These are phyloP conservation scores for Smallanthus sonchifolius DNA, from an alignment of 129 eudicot species.

Conservation along the genomic window DNA sequence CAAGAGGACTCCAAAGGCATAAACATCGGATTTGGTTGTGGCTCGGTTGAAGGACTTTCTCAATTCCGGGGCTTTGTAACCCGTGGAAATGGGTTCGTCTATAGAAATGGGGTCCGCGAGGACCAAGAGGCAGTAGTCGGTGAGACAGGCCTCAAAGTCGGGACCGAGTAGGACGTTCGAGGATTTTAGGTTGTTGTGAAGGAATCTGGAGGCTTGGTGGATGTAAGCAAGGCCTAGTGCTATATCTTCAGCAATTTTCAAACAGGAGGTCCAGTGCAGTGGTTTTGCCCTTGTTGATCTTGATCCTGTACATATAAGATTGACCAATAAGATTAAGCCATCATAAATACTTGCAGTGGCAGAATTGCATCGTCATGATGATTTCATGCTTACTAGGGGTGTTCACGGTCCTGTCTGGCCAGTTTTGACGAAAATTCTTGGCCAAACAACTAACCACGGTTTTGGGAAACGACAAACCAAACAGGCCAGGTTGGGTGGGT, in stretches of 20 bases:
- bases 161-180: slow-evolving; percentile 77
- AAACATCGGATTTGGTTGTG: slow-evolving; percentile 66
- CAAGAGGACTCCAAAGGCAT: slow-evolving; percentile 77
- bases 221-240: slow-evolving; percentile 86
- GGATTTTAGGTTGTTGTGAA: slow-evolving; percentile 86
- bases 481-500: too few relatives aligned
- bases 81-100: slow-evolving; percentile 48
- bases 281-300: slow-evolving; percentile 82
- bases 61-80: slow-evolving; percentile 72
- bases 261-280: slow-evolving; percentile 94
- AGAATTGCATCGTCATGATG: slow-evolving; percentile 24
- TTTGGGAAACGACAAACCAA: too few relatives aligned
- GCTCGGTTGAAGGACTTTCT: slow-evolving; percentile 48
- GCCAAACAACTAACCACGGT: too few relatives aligned
- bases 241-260: slow-evolving; percentile 91
- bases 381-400: slow-evolving; percentile 18
- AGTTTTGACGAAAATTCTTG: too few relatives aligned
- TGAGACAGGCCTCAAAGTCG: slow-evolving; percentile 86
- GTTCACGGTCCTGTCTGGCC: too few relatives aligned
- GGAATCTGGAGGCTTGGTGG: slow-evolving; percentile 75
- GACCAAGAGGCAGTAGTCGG: slow-evolving; percentile 65
- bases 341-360: neutral
- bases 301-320: slow-evolving; percentile 46
- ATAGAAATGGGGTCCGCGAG: slow-evolving; percentile 51
- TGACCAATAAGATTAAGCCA: too few relatives aligned